Conservation (phyloP, 805 yeast genomes). For the Wickerhamomyces chambardii region DNA sequence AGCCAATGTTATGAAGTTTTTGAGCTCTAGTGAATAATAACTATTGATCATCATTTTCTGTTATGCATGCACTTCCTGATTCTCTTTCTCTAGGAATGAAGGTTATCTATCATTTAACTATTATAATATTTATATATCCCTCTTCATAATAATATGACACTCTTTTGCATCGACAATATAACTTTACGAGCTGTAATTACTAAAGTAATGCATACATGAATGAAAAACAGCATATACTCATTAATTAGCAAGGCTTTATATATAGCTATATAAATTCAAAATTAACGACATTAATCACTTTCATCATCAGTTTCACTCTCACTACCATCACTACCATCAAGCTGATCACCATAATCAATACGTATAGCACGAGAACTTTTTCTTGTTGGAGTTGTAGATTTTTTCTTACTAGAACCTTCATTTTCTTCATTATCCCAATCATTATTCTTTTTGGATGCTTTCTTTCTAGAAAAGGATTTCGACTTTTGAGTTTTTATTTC, state of each 20-base stretch:
- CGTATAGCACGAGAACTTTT: conserved; percentile 30
- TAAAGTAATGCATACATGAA: too few species aligned
- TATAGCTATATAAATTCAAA: too few species aligned
- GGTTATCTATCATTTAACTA: too few species aligned
- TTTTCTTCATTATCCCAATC: conserved; percentile 7
- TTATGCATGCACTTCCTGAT: too few species aligned
- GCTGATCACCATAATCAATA: conserved; percentile 24
- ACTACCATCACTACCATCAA: conserved; percentile 3
- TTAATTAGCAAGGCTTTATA: too few species aligned
- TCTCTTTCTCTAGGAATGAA: too few species aligned
- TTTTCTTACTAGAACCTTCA: conserved; percentile 6
- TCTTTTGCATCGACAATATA: too few species aligned
- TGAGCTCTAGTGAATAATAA: too few species aligned
- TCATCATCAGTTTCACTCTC: conserved; percentile 9
- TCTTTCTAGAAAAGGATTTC: conserved; percentile 10
- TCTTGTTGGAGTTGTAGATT: conserved; percentile 22
- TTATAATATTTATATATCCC: too few species aligned
- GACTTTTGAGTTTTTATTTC: conserved; percentile 7
- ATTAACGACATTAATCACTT: neutral
- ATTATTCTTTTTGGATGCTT: conserved; percentile 5
- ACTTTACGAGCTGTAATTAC: too few species aligned
- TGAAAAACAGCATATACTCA: too few species aligned
- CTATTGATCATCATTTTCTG: neutral
- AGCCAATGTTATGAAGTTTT: conserved; percentile 51
- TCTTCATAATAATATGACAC: too few species aligned